Evolutionary conservation across 1,284 basidiomycete species (phyloP).

Genomic region (Spongispora temasekensis): DNA sequence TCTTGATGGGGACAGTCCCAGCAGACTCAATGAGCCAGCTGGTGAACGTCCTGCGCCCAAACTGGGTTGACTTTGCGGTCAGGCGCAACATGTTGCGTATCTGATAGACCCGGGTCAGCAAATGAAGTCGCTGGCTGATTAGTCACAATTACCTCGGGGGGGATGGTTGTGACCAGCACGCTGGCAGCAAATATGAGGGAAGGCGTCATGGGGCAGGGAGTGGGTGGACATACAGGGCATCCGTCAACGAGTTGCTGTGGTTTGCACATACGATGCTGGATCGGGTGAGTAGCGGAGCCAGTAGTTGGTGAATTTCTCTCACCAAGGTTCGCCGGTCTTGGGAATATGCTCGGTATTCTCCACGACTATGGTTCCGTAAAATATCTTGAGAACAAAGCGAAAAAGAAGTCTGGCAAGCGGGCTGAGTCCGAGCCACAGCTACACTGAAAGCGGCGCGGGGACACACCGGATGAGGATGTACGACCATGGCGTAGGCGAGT

Average conservation of each 20-base stretch:
- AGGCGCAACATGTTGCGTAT: constrained; percentile 77
- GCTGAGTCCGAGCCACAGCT: constrained; percentile 3
- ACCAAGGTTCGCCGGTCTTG: constrained; percentile 73
- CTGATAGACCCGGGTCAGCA: constrained; percentile 18
- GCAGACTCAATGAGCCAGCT: constrained; percentile 88
- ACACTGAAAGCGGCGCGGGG: neutral
- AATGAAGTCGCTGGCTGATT: neutral
- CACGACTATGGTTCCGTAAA: constrained; percentile 86
- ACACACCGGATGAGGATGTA: constrained; percentile 64
- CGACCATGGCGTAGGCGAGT: constrained; percentile 64
- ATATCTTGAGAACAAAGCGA: constrained; percentile 80
- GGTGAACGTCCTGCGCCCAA: constrained; percentile 78
- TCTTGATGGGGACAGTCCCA: constrained; percentile 79
- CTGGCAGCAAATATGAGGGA: constrained; percentile 37
- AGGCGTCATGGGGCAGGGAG: neutral
- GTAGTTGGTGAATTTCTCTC: constrained; percentile 22
- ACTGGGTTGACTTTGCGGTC: constrained; percentile 85
- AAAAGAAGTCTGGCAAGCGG: constrained; percentile 57
- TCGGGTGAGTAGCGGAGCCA: constrained; percentile 18
- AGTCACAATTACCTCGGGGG: constrained; percentile 51
- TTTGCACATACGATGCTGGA: constrained; percentile 72
- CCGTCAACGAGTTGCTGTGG: constrained; percentile 83
- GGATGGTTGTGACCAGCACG: constrained; percentile 69
- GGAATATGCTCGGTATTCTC: constrained; percentile 76
- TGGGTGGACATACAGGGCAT: constrained; percentile 66